These are phyloP conservation scores for Hericium erinaceus DNA, from an alignment of 768 basidiomycete genomes.

Conservation along the genomic window DNA sequence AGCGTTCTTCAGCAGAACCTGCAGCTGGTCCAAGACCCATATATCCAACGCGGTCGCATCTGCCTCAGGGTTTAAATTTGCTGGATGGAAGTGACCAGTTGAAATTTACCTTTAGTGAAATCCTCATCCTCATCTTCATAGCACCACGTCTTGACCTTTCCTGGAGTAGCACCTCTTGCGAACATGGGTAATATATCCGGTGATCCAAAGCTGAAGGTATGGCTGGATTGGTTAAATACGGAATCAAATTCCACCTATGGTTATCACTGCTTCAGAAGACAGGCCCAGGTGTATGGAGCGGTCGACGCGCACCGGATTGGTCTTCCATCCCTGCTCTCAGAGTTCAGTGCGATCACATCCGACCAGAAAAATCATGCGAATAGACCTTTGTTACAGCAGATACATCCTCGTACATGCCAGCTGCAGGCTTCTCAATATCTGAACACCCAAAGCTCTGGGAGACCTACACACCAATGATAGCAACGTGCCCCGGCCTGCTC, in stretches of 20 bases:
- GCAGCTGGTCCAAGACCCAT: constrained; percentile 73
- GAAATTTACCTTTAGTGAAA: constrained; percentile 63
- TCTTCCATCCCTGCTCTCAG: constrained; percentile 65
- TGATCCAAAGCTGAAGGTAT: constrained; percentile 77
- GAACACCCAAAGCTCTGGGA: background rate
- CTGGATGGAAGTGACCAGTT: background rate
- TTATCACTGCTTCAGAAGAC: background rate
- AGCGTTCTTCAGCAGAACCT: constrained; percentile 51
- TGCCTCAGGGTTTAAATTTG: constrained; percentile 14
- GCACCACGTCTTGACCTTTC: constrained; percentile 65
- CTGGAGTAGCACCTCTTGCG: constrained; percentile 56
- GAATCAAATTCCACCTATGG: constrained; percentile 70
- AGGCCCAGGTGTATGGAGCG: background rate
- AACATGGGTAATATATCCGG: constrained; percentile 91
- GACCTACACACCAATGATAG: constrained; percentile 55
- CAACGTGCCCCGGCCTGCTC: constrained; percentile 82
- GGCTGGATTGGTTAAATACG: constrained; percentile 73
- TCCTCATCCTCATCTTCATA: constrained; percentile 76
- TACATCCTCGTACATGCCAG: constrained; percentile 88
- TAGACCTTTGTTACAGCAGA: constrained; percentile 74
- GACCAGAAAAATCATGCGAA: background rate
- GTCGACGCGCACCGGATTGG: constrained; percentile 50
- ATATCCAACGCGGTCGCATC: constrained; percentile 71
- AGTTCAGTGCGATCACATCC: constrained; percentile 4
- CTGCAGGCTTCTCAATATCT: constrained; percentile 19